Evolutionary conservation across 1,139 yeast genomes (phyloP), one percentile per base, ranked within the genome.

Genomic region (Suhomyces panamericanus): DNA sequence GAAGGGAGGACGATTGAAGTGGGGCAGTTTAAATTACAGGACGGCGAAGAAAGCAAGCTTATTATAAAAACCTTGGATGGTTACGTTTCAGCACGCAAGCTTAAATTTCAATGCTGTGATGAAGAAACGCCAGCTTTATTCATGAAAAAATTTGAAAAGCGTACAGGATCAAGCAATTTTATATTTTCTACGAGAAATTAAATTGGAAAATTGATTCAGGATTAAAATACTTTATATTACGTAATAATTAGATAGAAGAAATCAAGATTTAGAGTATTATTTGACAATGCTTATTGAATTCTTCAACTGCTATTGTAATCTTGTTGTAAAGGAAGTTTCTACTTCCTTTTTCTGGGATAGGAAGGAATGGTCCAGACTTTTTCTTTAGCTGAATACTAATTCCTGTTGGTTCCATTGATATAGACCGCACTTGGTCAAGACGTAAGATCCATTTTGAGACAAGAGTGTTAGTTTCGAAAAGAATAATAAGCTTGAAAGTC

Each of bases 381-480:
- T 75, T 77, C 56, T 84, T 80, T 52, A 86, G 70, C 6, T 77
- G 80, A 46, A 93, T 73, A 39, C 81, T 79, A 22, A 93, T 78
- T 0, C 99, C 99, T 0, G 91, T 83, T 29, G 83, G 73, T 55
- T 88, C 96, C 59, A 87, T 77, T 0, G 88, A 78, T 36, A 93
- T 85, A 1, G 87, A 72, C 52, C 76, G 80, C 42, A 89, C 70
- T 46, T 80, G 77, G 40, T 80, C 81, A 62, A 80, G 85, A 7
- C 69, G 59, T 22, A 87, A 78, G 24, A 76, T 75, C 96, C 96
- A 88, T 46, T 77, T 81, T 1, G 80, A 69, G 26, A 73, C 73
- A 67, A 86, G 64, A 0, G 74, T 70, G 35, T 82, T 80, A n/a
- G 90, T 75, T 32, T 83, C 80, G 53, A 90, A 76, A 58, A 91